Percentiles rank a stretch among this genome's conserved stretches.
These are phyloP conservation scores for Mollisiaceae sp. DNA, from an alignment of 2,329 filamentous ascomycete genomes.

Conservation along the genomic window DNA sequence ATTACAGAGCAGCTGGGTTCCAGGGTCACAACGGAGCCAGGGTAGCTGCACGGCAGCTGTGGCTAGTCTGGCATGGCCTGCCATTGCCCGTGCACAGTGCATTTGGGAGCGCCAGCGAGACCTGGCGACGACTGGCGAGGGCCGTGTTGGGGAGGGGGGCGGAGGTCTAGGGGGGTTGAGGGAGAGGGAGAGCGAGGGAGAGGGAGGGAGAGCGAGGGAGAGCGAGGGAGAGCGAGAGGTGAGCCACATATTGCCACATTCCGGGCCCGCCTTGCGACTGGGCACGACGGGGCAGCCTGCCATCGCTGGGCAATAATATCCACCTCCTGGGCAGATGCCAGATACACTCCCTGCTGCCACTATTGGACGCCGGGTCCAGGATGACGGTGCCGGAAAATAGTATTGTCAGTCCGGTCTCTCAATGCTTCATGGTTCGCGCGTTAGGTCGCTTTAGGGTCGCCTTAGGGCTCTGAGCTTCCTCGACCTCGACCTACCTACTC, in stretches of 20 bases:
- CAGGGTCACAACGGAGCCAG: not conserved
- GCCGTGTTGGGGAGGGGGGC: too few relatives aligned
- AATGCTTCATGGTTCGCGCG: slow-evolving; percentile 7
- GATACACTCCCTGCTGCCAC: slow-evolving; percentile 8
- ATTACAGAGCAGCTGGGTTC: slow-evolving; percentile 18
- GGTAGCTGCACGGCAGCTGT: slow-evolving; percentile 15
- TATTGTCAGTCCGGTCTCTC: too few relatives aligned
- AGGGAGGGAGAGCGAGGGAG: too few relatives aligned
- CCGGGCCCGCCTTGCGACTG: not conserved
- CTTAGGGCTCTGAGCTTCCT: not conserved
- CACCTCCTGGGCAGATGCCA: too few relatives aligned
- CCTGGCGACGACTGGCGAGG: too few relatives aligned
- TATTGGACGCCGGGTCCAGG: slow-evolving; percentile 35
- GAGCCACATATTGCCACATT: not conserved
- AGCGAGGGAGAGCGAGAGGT: not conserved
- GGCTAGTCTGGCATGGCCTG: not conserved
- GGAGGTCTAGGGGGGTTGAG: too few relatives aligned
- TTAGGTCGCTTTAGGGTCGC: not conserved
- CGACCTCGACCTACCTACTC: too few relatives aligned
- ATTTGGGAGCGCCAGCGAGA: not conserved
- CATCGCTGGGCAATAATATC: not conserved
- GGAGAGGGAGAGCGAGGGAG: too few relatives aligned
- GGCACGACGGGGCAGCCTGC: not conserved
- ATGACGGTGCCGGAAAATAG: slow-evolving; percentile 28
- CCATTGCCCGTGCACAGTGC: slow-evolving; percentile 13